These are phyloP conservation scores for Cladobotryum mycophilum DNA, from an alignment of 2,329 filamentous ascomycete species.

Conservation along the genomic window DNA sequence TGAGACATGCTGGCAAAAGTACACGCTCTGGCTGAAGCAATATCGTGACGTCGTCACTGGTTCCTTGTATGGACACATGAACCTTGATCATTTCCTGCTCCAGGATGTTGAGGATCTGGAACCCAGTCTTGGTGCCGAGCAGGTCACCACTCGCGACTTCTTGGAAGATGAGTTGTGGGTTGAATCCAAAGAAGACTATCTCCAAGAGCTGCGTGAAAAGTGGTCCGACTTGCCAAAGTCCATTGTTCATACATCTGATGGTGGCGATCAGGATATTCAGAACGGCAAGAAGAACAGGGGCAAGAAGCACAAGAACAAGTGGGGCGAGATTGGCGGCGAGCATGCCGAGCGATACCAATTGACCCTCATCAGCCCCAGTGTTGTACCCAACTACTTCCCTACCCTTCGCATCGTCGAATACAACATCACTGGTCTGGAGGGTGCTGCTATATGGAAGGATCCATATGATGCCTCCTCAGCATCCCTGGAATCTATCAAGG, in stretches of 20 bases:
- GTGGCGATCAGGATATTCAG: slow-evolving; percentile 13
- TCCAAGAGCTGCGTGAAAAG: slow-evolving; percentile 66
- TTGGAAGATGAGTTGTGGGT: slow-evolving; percentile 53
- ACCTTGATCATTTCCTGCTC: slow-evolving; percentile 93
- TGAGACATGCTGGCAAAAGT: slow-evolving; percentile 97
- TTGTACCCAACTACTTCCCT: slow-evolving; percentile 90
- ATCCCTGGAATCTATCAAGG: background rate
- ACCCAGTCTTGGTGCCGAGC: slow-evolving; percentile 39
- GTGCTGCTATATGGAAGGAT: slow-evolving; percentile 42
- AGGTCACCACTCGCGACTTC: slow-evolving; percentile 16
- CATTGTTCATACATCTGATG: slow-evolving; percentile 18
- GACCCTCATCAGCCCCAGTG: slow-evolving; percentile 73
- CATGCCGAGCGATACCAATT: slow-evolving; percentile 83
- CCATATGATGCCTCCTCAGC: slow-evolving; percentile 13
- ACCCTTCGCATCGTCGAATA: slow-evolving; percentile 89
- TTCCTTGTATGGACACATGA: slow-evolving; percentile 90
- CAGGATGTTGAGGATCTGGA: slow-evolving; percentile 77
- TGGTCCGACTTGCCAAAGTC: slow-evolving; percentile 71
- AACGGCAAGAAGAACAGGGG: slow-evolving; percentile 34
- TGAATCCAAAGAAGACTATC: slow-evolving; percentile 61
- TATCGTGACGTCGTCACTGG: slow-evolving; percentile 84
- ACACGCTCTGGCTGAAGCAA: slow-evolving; percentile 81
- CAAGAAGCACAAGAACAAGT: slow-evolving; percentile 47
- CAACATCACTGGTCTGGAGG: slow-evolving; percentile 69
- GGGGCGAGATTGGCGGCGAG: slow-evolving; percentile 62